Conservation (phyloP, 352 stramenopile genomes). For the Globisporangium carolinianum region DNA sequence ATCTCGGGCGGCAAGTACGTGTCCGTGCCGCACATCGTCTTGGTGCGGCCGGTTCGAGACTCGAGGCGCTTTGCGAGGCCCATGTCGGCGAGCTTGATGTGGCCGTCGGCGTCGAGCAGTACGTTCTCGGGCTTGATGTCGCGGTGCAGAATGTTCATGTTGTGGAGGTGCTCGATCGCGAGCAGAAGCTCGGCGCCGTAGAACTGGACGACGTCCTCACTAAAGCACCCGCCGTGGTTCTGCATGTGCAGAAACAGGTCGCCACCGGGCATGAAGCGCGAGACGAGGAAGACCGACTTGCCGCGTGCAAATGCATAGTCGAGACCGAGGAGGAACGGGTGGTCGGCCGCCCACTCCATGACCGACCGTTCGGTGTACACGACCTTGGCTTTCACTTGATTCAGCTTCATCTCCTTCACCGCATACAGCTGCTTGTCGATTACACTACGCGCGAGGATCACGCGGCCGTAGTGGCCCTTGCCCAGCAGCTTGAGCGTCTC, state of each 20-base stretch:
- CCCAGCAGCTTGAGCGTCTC: constrained; percentile 78
- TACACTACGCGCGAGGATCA: constrained; percentile 51
- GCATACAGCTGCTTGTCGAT: constrained; percentile 59
- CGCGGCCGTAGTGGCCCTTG: constrained; percentile 78
- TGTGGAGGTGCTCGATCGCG: constrained; percentile 86
- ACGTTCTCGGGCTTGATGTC: constrained; percentile 94
- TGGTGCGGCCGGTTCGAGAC: constrained; percentile 59
- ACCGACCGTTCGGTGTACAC: constrained; percentile 76
- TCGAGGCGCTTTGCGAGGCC: constrained; percentile 87
- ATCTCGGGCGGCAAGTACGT: constrained; percentile 89
- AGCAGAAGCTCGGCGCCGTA: constrained; percentile 80
- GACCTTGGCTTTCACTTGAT: constrained; percentile 82
- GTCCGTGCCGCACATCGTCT: constrained; percentile 88
- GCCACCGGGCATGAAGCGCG: constrained; percentile 97
- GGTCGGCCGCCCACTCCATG: constrained; percentile 80
- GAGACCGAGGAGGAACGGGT: constrained; percentile 97
- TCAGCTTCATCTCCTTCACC: constrained; percentile 88
- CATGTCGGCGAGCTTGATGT: constrained; percentile 90
- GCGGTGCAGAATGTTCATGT: constrained; percentile 90
- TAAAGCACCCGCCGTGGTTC: constrained; percentile 75
- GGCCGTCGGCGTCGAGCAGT: constrained; percentile 78
- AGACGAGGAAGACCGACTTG: constrained; percentile 96
- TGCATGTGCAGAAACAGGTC: constrained; percentile 92
- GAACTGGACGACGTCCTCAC: constrained; percentile 71
- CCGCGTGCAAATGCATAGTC: constrained; percentile 94